Percentiles rank a stretch among this genome's conserved stretches.
phyloP scores from a whole-genome alignment of 2,329 filamentous ascomycete genomes.

The Didymella exigua region DNA sequence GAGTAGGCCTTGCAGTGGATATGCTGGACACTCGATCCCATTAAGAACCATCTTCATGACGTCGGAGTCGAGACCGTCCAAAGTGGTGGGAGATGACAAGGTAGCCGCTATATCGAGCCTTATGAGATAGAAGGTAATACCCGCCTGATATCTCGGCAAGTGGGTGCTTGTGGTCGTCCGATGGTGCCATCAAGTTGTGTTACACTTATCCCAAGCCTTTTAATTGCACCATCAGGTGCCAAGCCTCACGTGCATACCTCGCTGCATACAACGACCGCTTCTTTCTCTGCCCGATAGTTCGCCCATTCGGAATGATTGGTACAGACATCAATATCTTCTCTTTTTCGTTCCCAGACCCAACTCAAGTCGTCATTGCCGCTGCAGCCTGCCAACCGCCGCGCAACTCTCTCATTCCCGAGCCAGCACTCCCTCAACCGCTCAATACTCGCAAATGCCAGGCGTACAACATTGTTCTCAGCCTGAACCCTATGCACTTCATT shows the following conservation, averaged over 20 bases:
- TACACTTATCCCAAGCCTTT: no score
- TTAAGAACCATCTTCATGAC: no score
- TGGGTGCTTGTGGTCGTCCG: neutral
- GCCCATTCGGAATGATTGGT: conserved; percentile 12
- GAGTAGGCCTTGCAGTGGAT: no score
- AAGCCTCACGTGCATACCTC: conserved; percentile 15
- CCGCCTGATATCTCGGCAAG: no score
- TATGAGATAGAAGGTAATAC: no score
- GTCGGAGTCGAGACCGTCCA: no score
- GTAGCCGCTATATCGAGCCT: no score
- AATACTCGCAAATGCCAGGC: conserved; percentile 19
- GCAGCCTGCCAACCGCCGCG: conserved; percentile 10
- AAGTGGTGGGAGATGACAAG: no score
- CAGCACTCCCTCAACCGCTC: conserved; percentile 18
- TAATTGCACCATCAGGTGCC: no score
- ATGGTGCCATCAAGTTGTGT: no score
- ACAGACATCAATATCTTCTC: conserved; percentile 13
- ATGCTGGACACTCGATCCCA: no score
- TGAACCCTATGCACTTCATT: conserved; percentile 21
- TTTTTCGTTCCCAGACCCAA: conserved; percentile 26
- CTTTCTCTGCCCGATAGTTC: conserved; percentile 18
- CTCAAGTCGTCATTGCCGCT: neutral
- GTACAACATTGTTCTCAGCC: conserved; percentile 22
- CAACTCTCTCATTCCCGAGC: conserved; percentile 25
- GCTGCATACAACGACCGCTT: conserved; percentile 15